phyloP scores from a whole-genome alignment of 257 asterid genomes.

The Solanum bukasovii region DNA sequence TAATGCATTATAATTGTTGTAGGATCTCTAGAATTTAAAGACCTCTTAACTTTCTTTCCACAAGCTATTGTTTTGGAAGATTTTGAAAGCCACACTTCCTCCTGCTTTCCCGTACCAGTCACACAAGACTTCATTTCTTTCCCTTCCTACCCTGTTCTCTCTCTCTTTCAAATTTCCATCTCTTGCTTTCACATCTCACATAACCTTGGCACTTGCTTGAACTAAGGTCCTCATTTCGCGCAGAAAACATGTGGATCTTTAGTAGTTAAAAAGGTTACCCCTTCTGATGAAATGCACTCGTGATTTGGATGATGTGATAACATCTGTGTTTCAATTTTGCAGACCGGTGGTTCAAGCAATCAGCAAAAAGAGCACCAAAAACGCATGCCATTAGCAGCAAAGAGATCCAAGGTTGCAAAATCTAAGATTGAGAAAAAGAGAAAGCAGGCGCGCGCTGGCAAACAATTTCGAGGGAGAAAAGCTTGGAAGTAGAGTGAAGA shows the following conservation, averaged over 20 bases:
- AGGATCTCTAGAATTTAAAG: not conserved
- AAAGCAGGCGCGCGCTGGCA: conserved; percentile 28
- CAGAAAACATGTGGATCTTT: not conserved
- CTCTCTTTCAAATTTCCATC: not conserved
- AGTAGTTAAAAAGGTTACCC: not conserved
- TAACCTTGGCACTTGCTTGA: not conserved
- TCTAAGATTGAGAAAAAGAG: conserved; percentile 45
- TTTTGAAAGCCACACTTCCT: not conserved
- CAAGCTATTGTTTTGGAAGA: not conserved
- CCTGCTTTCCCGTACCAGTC: not conserved
- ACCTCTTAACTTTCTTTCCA: not conserved
- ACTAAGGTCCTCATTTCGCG: not conserved
- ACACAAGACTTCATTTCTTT: not conserved
- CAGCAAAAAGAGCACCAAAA: conserved; percentile 71
- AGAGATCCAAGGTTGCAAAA: conserved; percentile 36
- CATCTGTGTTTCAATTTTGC: conserved; percentile 2
- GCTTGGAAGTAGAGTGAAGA: conserved; percentile 63
- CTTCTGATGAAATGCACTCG: not conserved
- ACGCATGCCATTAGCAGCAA: conserved; percentile 68
- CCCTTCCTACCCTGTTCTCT: not conserved
- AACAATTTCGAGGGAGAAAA: conserved; percentile 84
- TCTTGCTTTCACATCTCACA: not conserved
- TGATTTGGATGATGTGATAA: not conserved
- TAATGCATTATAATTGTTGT: not conserved
- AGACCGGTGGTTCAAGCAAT: conserved; percentile 85